A percentile compares a stretch with the other conserved stretches of the same genome.
Evolutionary conservation across 768 basidiomycete species (phyloP).

Genomic region (Termitomyces sp.): DNA sequence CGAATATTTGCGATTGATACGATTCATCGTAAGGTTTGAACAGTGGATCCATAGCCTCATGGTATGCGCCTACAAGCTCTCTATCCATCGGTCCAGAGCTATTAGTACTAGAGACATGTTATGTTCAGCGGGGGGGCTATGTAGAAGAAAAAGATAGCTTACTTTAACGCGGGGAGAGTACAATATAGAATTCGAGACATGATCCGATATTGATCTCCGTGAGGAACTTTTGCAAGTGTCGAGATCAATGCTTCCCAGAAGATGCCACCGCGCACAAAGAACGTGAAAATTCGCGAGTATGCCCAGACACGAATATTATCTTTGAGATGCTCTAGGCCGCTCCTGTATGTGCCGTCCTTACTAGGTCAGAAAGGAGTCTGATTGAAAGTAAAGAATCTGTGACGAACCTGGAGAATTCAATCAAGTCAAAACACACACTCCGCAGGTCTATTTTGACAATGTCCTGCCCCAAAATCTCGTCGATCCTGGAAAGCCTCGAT

Average conservation of each 20-base stretch:
- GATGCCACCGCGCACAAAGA: constrained; percentile 1
- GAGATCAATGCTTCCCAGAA: constrained; percentile 8
- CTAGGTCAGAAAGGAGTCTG: neutral
- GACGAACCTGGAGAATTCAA: constrained; percentile 1
- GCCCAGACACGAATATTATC: neutral
- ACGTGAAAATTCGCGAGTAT: constrained; percentile 5
- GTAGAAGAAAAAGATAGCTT: neutral
- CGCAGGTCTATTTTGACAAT: neutral
- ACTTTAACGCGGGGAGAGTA: constrained; percentile 3
- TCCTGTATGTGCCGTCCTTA: neutral
- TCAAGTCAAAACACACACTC: constrained; percentile 3
- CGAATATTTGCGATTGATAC: neutral
- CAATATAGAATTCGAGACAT: constrained; percentile 5
- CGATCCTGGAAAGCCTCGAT: neutral
- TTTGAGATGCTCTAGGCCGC: neutral
- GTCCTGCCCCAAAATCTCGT: constrained; percentile 1
- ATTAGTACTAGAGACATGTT: neutral
- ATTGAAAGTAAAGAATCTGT: neutral
- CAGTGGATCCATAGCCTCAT: neutral
- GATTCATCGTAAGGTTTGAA: neutral
- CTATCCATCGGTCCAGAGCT: constrained; percentile 1
- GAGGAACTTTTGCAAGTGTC: constrained; percentile 6
- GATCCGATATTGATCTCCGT: constrained; percentile 6
- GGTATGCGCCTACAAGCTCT: constrained; percentile 1
- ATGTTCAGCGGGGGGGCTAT: neutral